Conservation (phyloP, 2,329 filamentous ascomycete species). For the Myriosclerotinia curreyana region DNA sequence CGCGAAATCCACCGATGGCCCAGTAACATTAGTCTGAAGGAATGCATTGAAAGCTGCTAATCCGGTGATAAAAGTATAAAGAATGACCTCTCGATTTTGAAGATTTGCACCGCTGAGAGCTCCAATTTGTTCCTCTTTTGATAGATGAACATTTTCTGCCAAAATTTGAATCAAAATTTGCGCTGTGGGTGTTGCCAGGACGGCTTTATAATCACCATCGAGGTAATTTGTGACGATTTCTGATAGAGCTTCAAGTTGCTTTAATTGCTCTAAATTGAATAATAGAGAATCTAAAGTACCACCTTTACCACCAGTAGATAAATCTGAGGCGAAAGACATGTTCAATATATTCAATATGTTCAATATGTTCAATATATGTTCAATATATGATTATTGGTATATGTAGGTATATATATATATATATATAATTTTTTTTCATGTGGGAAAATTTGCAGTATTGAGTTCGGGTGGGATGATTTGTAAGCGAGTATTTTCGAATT, state of each 20-base stretch:
- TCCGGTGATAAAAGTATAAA: conserved; percentile 46
- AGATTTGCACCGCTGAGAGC: conserved; percentile 27
- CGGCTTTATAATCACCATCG: conserved; percentile 36
- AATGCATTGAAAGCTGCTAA: conserved; percentile 73
- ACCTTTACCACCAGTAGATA: conserved; percentile 6
- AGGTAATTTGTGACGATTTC: conserved; percentile 33
- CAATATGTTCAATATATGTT: too few species aligned
- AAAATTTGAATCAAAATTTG: conserved; percentile 33
- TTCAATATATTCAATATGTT: too few species aligned
- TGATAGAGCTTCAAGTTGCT: conserved; percentile 31
- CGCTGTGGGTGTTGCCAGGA: conserved; percentile 34
- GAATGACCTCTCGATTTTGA: conserved; percentile 21
- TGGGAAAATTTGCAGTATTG: conserved; percentile 31
- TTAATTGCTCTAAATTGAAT: conserved; percentile 34
- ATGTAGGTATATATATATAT: too few species aligned
- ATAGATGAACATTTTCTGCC: conserved; percentile 26
- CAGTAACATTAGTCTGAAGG: conserved; percentile 83
- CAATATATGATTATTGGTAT: too few species aligned
- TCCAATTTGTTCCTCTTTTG: conserved; percentile 25
- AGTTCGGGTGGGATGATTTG: conserved; percentile 19
- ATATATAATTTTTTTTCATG: conserved; percentile 19
- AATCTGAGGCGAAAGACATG: conserved; percentile 19
- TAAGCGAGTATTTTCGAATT: conserved; percentile 22
- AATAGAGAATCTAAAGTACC: conserved; percentile 33
- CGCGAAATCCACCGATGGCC: conserved; percentile 65